Base-by-base conservation (phyloP, 257 asterid genomes). In the Osmanthus fragrans region DNA sequence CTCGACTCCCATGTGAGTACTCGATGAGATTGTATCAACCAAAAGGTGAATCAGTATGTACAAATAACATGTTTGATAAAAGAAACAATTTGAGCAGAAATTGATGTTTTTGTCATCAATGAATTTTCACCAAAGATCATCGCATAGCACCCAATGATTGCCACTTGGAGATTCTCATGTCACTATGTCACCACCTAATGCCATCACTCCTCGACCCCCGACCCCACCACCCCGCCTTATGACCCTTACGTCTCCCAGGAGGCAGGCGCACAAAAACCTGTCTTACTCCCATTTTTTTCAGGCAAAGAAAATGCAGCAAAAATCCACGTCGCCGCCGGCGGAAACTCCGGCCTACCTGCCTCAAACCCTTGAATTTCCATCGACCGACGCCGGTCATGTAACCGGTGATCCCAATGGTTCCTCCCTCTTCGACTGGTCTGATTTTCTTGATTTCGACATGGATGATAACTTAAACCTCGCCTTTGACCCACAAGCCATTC, bases 391-490 rank as follows among this genome's bases (percentile, higher is more conserved):
- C 51, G 77, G 49, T 33, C 54, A 34, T 2, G 65, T 77, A 66
- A 33, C 81, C 49, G 85, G 77, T 13, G 89, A 88, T 79, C 89
- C 82, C 65, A 40, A 85, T 37, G 18, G 84, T 0, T 85, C 94
- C 1, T 81, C 94, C 54, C 88, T 86, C 74, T 89, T 92, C 51
- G 92, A 92, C 77, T 92, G 97, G 97, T 84, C 92, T 0, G 97
- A 90, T 40, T 86, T 92, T 11, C 91, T 92, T 3, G 97, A 90
- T 75, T 92, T 92, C 86, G 81, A 79, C 66, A 77, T 92, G 47
- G 94, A 87, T 56, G 97, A 90, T 42, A 82, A 80, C 69, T 47
- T 82, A 42, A 65, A 30, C 76, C 32, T 80, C 25, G 29, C 92
- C 65, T 84, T 90, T 33, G 68, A 71, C 63, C 12, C 73, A 78